Evolutionary conservation across 2,329 filamentous ascomycete genomes (phyloP).

Genomic region (Calonectria crousiana): DNA sequence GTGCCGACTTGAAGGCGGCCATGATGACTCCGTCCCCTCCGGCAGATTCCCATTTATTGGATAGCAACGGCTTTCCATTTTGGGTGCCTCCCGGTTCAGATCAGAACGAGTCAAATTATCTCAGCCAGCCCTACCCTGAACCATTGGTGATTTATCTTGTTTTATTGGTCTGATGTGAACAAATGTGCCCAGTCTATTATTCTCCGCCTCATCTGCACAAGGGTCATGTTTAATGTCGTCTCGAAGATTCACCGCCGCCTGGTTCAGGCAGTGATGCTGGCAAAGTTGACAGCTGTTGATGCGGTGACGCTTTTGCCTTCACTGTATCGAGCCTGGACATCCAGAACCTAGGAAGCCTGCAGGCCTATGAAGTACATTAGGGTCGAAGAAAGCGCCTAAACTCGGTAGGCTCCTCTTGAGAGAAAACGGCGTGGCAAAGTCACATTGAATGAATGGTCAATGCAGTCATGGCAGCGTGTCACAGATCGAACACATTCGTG

Average conservation of each 20-base stretch:
- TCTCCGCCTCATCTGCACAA: not conserved
- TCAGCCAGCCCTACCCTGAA: constrained; percentile 25
- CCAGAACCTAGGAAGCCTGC: too few relatives aligned
- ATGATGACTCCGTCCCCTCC: not conserved
- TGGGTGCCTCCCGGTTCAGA: constrained; percentile 9
- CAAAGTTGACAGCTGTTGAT: not conserved
- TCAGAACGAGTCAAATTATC: constrained; percentile 25
- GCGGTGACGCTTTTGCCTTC: not conserved
- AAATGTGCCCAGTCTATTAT: not conserved
- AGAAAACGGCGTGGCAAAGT: not conserved
- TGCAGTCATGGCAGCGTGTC: constrained; percentile 4
- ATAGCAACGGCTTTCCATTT: constrained; percentile 14
- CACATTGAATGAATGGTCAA: constrained; percentile 1
- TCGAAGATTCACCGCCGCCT: constrained; percentile 11
- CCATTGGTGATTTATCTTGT: constrained; percentile 4
- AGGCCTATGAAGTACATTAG: not conserved
- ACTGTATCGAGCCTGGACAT: not conserved
- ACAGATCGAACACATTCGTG: not conserved
- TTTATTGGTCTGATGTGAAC: constrained; percentile 4
- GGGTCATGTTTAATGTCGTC: not conserved
- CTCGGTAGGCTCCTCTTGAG: not conserved
- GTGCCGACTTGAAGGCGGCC: not conserved
- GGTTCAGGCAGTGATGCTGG: not conserved
- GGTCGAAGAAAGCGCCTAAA: not conserved
- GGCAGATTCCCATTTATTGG: constrained; percentile 14